Evolutionary conservation across 345 rosid species (phyloP).

Genomic region (Salix koriyanagi): DNA sequence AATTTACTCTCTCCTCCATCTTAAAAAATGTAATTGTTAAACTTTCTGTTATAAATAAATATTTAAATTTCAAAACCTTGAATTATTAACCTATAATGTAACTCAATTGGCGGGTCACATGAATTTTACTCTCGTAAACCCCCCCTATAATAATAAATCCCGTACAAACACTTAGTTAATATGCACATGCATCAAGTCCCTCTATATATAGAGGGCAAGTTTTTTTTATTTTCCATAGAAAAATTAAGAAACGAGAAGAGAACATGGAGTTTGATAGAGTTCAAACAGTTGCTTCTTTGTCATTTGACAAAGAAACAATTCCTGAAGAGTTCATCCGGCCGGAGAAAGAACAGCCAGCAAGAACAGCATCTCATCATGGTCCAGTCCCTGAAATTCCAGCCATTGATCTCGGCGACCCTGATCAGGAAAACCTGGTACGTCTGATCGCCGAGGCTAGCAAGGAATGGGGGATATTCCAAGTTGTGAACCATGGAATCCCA

Average conservation of each 20-base stretch:
- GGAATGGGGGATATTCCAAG: not conserved
- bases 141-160: too few species aligned
- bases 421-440: too few species aligned
- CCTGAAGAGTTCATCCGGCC: not conserved
- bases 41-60: too few species aligned
- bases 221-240: too few species aligned
- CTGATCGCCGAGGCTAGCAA: not conserved
- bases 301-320: not conserved
- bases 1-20: too few species aligned
- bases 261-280: not conserved
- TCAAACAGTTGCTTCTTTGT: not conserved
- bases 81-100: too few species aligned
- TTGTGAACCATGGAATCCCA: not conserved
- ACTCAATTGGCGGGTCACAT: too few species aligned
- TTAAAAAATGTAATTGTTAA: too few species aligned
- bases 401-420: not conserved
- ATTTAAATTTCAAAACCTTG: too few species aligned
- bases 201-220: not conserved
- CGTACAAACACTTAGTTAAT: too few species aligned
- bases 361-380: not conserved
- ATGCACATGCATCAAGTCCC: not conserved
- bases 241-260: not conserved
- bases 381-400: not conserved
- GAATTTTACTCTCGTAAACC: too few species aligned
- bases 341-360: not conserved